Evolutionary conservation across 495 filamentous ascomycete genomes (phyloP), one percentile per base, ranked within the genome.

Genomic region (Trichocladium antarcticum): DNA sequence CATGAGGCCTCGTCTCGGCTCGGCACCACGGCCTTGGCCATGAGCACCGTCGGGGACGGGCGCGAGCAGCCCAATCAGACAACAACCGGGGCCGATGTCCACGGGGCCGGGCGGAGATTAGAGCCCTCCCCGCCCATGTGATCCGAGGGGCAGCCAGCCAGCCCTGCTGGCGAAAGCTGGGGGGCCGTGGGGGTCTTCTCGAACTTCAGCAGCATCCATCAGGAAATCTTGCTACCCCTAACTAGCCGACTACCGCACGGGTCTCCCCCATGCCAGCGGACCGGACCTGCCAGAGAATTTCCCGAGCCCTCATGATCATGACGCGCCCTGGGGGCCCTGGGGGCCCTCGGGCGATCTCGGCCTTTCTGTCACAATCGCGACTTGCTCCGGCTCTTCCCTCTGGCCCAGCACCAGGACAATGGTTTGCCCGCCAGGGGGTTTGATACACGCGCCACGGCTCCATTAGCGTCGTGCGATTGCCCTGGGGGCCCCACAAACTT

Each of bases 371-470:
- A 19, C 12, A 15, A 15, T n/a, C 15, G 6, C 11, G 5, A 22
- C 5, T 19, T 3, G 35, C 34, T 27, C 24, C 24, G 3, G 8
- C n/a, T n/a, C n/a, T n/a, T n/a, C n/a, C n/a, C n/a, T n/a, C n/a
- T n/a, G n/a, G n/a, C n/a, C n/a, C n/a, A n/a, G n/a, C n/a, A n/a
- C 51, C 45, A 43, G 45, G 45, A 34, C 34, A 49, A 44, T 49
- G 51, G 51, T 54, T 54, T 54, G 51, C 39, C 51, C 51, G 51
- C 51, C 9, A 21, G 32, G 24, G 24, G 27, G 31, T 21, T 37
- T 27, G n/a, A n/a, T n/a, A n/a, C n/a, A n/a, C n/a, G 24, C 48
- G 24, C 24, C 19, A 35, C 32, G 15, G 14, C 14, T 16, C 22
- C 34, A 11, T 29, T 27, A 29, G 17, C 19, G 38, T 32, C 37